Evolutionary conservation across 2,329 filamentous ascomycete genomes (phyloP).

Genomic region (Sphaerostilbella broomeana): DNA sequence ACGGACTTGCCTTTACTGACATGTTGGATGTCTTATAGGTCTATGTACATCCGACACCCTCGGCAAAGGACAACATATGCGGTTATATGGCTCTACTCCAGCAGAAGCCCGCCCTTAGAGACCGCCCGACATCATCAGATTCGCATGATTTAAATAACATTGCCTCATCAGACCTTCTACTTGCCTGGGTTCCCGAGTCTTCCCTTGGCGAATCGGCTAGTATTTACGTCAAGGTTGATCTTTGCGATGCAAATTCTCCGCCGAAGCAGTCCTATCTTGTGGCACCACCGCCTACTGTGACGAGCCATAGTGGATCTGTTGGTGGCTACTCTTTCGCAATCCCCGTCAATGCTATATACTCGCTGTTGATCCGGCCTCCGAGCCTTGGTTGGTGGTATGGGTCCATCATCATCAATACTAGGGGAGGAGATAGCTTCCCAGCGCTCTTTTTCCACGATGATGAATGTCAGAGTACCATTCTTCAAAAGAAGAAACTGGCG

Average conservation of each 20-base stretch:
- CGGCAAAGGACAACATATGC: slow-evolving; percentile 89
- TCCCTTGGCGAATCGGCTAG: slow-evolving; percentile 78
- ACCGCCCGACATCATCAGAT: slow-evolving; percentile 29
- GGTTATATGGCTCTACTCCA: slow-evolving; percentile 91
- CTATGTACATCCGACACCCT: slow-evolving; percentile 90
- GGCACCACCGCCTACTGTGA: slow-evolving; percentile 81
- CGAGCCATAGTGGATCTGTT: slow-evolving; percentile 60
- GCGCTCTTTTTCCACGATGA: slow-evolving; percentile 96
- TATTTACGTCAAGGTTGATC: slow-evolving; percentile 93
- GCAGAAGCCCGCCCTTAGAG: slow-evolving; percentile 58
- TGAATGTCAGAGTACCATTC: slow-evolving; percentile 90
- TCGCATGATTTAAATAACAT: slow-evolving; percentile 34
- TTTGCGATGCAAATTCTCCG: slow-evolving; percentile 71
- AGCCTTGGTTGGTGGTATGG: slow-evolving; percentile 99
- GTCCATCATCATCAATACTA: slow-evolving; percentile 86
- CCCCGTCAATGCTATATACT: slow-evolving; percentile 85
- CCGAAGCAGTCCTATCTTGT: slow-evolving; percentile 87
- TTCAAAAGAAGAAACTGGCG: slow-evolving; percentile 83
- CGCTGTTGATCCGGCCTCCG: slow-evolving; percentile 80
- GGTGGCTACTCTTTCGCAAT: slow-evolving; percentile 89
- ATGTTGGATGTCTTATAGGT: slow-evolving; percentile 54
- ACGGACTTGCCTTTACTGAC: slow-evolving; percentile 9
- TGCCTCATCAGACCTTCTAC: slow-evolving; percentile 65
- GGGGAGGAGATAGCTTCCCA: slow-evolving; percentile 86
- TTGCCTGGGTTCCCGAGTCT: slow-evolving; percentile 90